phyloP scores from a whole-genome alignment of 352 stramenopile genomes.

The Phytopythium montanum region DNA sequence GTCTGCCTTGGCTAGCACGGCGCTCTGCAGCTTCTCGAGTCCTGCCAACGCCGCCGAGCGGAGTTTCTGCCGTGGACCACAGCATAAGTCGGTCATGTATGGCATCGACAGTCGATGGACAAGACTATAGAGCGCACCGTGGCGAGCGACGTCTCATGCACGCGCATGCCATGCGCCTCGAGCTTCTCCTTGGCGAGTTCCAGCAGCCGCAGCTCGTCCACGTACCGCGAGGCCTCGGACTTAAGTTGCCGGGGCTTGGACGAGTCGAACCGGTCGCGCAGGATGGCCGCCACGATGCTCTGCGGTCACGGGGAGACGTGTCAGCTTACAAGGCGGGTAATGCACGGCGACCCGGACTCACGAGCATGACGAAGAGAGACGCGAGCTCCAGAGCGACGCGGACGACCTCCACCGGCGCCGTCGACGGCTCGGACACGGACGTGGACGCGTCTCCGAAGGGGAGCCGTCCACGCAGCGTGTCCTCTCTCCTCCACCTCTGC shows the following conservation, averaged over 20 bases:
- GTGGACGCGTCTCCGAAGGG: neutral
- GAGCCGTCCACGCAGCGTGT: neutral
- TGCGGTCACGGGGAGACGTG: conserved; percentile 8
- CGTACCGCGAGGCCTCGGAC: conserved; percentile 12
- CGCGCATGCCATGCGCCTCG: conserved; percentile 39
- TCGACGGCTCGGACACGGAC: neutral
- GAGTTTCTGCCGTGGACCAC: conserved; percentile 33
- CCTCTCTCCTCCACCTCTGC: neutral
- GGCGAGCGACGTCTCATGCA: conserved; percentile 34
- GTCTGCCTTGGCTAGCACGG: conserved; percentile 32
- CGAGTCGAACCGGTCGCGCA: conserved; percentile 57
- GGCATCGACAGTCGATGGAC: no score
- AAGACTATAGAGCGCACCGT: conserved; percentile 23
- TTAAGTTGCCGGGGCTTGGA: conserved; percentile 2
- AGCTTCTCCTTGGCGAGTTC: conserved; percentile 55
- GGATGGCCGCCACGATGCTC: conserved; percentile 57
- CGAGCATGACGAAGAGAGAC: conserved; percentile 41
- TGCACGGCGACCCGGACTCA: conserved; percentile 9
- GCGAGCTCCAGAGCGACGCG: conserved; percentile 33
- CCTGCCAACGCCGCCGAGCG: conserved; percentile 24
- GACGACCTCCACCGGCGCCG: conserved; percentile 20
- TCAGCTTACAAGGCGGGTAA: neutral
- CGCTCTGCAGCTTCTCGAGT: conserved; percentile 40
- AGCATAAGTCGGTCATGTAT: no score
- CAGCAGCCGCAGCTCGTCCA: conserved; percentile 38